These are phyloP conservation scores for Coriaria nepalensis DNA, from an alignment of 306 rosid genomes.

Conservation along the genomic window DNA sequence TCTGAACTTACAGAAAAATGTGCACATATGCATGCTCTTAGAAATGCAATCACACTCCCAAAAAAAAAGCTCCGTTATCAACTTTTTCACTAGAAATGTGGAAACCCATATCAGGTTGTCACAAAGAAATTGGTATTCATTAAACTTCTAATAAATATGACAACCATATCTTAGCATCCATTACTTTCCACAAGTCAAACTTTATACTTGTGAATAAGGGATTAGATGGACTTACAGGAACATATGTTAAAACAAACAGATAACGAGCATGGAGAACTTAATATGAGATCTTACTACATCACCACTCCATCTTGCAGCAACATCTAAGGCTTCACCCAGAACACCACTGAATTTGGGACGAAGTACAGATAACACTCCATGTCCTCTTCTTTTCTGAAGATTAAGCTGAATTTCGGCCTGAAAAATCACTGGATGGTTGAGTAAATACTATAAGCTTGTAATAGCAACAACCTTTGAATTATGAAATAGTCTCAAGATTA, in stretches of 20 bases:
- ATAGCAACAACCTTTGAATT: too few species aligned
- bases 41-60: too few species aligned
- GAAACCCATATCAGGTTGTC: too few species aligned
- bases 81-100: too few species aligned
- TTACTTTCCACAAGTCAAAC: too few species aligned
- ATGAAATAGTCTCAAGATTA: too few species aligned
- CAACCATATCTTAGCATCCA: too few species aligned
- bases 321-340: constrained; percentile 86
- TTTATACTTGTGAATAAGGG: constrained; percentile 1
- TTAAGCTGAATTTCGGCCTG: constrained; percentile 92
- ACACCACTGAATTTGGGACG: constrained; percentile 82
- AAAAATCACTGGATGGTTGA: constrained; percentile 1
- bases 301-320: constrained; percentile 97
- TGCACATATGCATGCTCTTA: not conserved
- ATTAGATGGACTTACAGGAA: too few species aligned
- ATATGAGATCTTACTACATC: constrained; percentile 71
- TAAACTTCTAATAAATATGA: too few species aligned
- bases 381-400: constrained; percentile 89
- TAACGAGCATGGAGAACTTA: constrained; percentile 11
- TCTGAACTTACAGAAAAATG: constrained; percentile 1
- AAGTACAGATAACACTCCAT: constrained; percentile 73
- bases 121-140: too few species aligned
- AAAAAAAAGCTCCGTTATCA: too few species aligned
- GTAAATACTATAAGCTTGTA: too few species aligned
- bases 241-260: not conserved